These are phyloP conservation scores for Heterobasidion parviporum DNA, from an alignment of 1,284 basidiomycete genomes.

Conservation along the genomic window DNA sequence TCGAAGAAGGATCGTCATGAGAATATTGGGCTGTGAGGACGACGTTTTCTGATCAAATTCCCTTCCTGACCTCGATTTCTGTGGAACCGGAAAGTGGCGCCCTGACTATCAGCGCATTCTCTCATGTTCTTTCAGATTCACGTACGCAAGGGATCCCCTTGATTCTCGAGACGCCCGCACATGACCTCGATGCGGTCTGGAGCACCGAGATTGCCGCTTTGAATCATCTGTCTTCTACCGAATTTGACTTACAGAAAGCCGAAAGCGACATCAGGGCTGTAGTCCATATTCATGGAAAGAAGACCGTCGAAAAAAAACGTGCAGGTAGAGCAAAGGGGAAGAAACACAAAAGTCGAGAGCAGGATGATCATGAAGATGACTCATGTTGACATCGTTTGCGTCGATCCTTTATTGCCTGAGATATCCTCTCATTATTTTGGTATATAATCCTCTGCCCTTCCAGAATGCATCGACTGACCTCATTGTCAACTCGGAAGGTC, in stretches of 20 bases:
- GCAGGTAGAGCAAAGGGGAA: background rate
- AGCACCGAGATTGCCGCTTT: conserved; percentile 60
- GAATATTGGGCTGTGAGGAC: conserved; percentile 71
- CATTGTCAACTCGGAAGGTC: too few species aligned
- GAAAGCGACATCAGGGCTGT: background rate
- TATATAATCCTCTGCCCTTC: too few species aligned
- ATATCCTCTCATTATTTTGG: too few species aligned
- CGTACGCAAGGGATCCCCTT: conserved; percentile 68
- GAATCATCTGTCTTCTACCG: conserved; percentile 20
- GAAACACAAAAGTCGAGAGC: background rate
- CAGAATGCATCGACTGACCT: too few species aligned
- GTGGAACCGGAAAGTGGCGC: conserved; percentile 40
- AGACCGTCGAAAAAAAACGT: background rate
- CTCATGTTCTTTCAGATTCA: conserved; percentile 60
- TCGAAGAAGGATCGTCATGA: conserved; percentile 76
- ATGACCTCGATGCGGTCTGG: conserved; percentile 59
- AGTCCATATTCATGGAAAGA: background rate
- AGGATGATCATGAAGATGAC: background rate
- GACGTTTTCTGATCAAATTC: background rate
- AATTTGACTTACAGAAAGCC: background rate
- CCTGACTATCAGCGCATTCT: conserved; percentile 59
- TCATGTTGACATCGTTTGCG: background rate
- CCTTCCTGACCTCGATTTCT: background rate
- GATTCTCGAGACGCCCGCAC: conserved; percentile 74
- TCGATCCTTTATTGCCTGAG: too few species aligned